A percentile compares a stretch with the other conserved stretches of the same genome.
These are phyloP conservation scores for Nakazawaea holstii DNA, from an alignment of 805 yeast species.

Conservation along the genomic window DNA sequence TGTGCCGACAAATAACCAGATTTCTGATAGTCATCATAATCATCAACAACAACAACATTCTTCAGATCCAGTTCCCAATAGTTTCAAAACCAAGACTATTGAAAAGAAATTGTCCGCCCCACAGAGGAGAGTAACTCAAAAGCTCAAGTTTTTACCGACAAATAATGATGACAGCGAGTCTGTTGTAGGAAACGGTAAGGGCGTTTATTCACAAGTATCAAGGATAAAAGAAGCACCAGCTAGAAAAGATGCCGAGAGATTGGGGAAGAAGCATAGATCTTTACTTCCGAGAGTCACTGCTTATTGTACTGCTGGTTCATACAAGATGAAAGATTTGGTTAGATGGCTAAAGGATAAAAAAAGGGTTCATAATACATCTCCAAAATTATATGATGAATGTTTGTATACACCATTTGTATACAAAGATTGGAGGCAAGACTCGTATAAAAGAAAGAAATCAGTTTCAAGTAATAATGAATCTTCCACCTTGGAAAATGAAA, in stretches of 20 bases:
- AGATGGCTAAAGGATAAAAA: constrained; percentile 82
- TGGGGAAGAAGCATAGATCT: constrained; percentile 82
- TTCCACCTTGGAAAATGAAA: constrained; percentile 7
- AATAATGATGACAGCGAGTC: constrained; percentile 13
- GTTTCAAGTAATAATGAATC: background rate
- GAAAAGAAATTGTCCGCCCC: constrained; percentile 52
- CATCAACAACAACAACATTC: background rate
- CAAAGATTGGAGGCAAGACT: constrained; percentile 64
- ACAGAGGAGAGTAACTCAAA: constrained; percentile 71
- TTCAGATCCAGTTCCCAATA: constrained; percentile 2
- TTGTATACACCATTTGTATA: constrained; percentile 85
- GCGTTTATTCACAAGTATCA: constrained; percentile 78
- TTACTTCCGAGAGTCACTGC: constrained; percentile 92
- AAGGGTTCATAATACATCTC: constrained; percentile 68
- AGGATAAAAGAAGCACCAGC: constrained; percentile 85
- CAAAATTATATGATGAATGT: constrained; percentile 91
- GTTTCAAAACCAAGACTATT: constrained; percentile 25
- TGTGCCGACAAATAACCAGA: background rate
- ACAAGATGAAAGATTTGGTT: constrained; percentile 79
- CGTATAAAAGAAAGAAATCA: constrained; percentile 10
- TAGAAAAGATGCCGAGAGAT: constrained; percentile 85
- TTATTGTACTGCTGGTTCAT: constrained; percentile 92
- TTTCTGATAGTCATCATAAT: background rate
- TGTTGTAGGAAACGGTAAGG: constrained; percentile 26
- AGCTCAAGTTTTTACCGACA: constrained; percentile 54